Evolutionary conservation across 495 filamentous ascomycete genomes (phyloP), one percentile per base, ranked within the genome.

Genomic region (Rusavskia elegans): DNA sequence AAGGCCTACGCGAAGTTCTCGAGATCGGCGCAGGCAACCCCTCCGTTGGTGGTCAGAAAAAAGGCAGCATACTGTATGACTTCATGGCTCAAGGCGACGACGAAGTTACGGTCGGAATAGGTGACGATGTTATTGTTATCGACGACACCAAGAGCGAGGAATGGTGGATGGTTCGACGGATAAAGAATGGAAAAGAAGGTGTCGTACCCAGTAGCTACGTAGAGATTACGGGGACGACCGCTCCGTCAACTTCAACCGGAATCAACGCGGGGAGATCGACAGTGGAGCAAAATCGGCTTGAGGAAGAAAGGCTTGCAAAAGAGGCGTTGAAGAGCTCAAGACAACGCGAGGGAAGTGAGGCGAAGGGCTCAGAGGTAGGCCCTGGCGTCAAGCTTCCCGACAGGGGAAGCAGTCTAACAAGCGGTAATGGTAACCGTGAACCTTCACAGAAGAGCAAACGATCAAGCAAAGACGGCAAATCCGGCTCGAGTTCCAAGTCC

Each of bases 171-270:
- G 89, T 99, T 11, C 80, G 85, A 45, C 79, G 89, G 30, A 56
- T 94, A 46, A 89, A 88, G 70, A 96, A 89, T 64, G 85, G 86
- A 45, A 87, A 85, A 61, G 86, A 94, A 63, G 93, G 92, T n/a
- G 92, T 97, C 11, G 89, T 99, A n/a, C 92, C 92, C 5, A 89
- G 87, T 69, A 93, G 85, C 66, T 99, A 96, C 64, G 82, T 97
- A 48, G 92, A 99, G 64, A 71, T 93, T 29, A 85, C 75, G 11
- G 85, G 83, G 39, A 75, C 75, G 3, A 66, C 82, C 20, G 55
- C 71, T 35, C 57, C 63, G n/a, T 54, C 71, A 21, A 58, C 68
- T 19, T 69, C 71, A 36, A 66, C 70, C 2, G 79, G 78, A 21
- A 59, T 82, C 51, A 83, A 83, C 55, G 76, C 83, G 11, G 86